A percentile compares a stretch with the other conserved stretches of the same genome.
Evolutionary conservation across 108 stramenopile genomes (phyloP).

Genomic region (Cyclotella baltica): DNA sequence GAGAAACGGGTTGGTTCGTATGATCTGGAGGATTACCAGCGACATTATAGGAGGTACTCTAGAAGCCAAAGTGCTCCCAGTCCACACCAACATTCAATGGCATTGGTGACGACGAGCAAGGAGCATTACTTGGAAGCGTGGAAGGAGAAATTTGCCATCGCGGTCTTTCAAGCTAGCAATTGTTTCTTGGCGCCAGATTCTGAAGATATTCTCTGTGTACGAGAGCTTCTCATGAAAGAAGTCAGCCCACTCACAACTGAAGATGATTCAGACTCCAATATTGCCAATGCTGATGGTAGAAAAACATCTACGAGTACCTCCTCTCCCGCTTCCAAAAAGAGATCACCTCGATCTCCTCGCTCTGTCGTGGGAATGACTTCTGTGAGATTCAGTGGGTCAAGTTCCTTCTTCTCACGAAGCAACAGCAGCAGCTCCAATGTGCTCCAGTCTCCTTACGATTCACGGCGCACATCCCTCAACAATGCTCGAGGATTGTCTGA

Average conservation of each 20-base stretch:
- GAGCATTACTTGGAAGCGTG: constrained; percentile 38
- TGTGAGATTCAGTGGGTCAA: constrained; percentile 16
- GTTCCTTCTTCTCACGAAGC: constrained; percentile 40
- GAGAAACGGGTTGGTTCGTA: constrained; percentile 20
- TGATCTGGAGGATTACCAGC: constrained; percentile 50
- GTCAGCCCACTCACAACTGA: neutral
- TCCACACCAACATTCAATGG: neutral
- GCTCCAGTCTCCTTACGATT: constrained; percentile 16
- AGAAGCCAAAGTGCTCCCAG: constrained; percentile 26
- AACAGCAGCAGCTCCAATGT: constrained; percentile 17
- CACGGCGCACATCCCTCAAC: neutral
- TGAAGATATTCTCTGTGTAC: constrained; percentile 32
- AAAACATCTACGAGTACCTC: neutral
- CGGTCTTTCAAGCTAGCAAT: constrained; percentile 39
- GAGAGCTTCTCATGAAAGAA: constrained; percentile 36
- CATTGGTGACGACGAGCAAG: neutral
- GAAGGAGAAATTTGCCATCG: constrained; percentile 40
- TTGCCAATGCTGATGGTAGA: constrained; percentile 10
- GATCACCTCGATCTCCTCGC: constrained; percentile 39
- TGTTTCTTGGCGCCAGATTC: constrained; percentile 41
- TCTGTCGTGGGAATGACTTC: constrained; percentile 35
- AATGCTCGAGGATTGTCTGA: neutral
- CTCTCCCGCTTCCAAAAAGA: constrained; percentile 11
- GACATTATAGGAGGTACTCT: constrained; percentile 47
- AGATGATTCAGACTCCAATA: neutral